Evolutionary conservation across 345 rosid species (phyloP).

Genomic region (Draba incana): DNA sequence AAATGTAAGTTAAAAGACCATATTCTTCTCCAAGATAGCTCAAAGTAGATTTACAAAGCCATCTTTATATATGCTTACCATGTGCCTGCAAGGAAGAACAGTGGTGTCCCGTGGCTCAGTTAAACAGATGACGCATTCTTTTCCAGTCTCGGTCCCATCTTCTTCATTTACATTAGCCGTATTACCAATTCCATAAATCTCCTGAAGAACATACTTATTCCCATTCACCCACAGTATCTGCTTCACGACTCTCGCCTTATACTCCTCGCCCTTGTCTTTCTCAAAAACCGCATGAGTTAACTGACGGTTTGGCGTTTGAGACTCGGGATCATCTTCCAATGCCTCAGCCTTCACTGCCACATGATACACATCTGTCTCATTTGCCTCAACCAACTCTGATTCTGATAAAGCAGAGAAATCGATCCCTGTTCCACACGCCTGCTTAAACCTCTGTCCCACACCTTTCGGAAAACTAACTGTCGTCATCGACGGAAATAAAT

Average conservation of each 20-base stretch:
- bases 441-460: conserved; percentile 71
- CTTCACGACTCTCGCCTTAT: conserved; percentile 57
- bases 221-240: conserved; percentile 76
- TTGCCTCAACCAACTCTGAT: conserved; percentile 48
- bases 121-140: conserved; percentile 89
- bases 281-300: conserved; percentile 68
- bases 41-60: background rate
- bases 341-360: conserved; percentile 77
- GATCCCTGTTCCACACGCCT: conserved; percentile 75
- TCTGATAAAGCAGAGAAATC: conserved; percentile 64
- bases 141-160: conserved; percentile 68
- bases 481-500: conserved; percentile 48
- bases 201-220: conserved; percentile 76
- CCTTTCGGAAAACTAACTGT: conserved; percentile 61
- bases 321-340: conserved; percentile 47
- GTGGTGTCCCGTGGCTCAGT: conserved; percentile 83
- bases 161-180: conserved; percentile 50
- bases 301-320: conserved; percentile 54
- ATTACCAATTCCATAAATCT: conserved; percentile 88
- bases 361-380: conserved; percentile 57
- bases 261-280: conserved; percentile 63
- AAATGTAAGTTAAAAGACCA: background rate
- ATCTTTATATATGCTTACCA: conserved; percentile 50
- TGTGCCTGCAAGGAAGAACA: conserved; percentile 91
- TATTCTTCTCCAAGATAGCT: background rate